These are phyloP conservation scores for Punctularia strigosozonata DNA, from an alignment of 768 basidiomycete species.

Conservation along the genomic window DNA sequence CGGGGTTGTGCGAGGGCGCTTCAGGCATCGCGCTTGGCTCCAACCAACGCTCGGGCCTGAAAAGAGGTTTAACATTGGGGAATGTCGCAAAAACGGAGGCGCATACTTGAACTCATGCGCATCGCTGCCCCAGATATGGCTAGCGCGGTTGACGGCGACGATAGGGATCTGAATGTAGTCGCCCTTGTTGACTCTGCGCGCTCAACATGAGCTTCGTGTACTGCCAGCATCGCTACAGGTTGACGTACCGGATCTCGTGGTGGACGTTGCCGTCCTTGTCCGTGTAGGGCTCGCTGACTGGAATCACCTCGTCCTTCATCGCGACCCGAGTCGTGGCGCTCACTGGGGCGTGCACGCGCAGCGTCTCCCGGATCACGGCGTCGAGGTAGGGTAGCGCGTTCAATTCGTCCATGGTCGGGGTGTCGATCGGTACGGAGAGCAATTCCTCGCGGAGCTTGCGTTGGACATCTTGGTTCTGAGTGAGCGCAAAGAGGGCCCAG, in stretches of 20 bases:
- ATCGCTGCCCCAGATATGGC: constrained; percentile 46
- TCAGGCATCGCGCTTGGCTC: constrained; percentile 3
- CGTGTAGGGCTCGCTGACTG: constrained; percentile 3
- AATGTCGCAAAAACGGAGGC: neutral
- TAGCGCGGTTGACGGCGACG: constrained; percentile 32
- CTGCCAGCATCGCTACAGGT: constrained; percentile 1
- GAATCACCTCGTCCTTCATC: constrained; percentile 8
- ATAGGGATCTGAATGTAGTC: constrained; percentile 29
- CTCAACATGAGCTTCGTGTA: neutral
- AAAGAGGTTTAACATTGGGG: neutral
- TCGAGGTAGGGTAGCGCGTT: constrained; percentile 21
- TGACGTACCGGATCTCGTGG: constrained; percentile 4
- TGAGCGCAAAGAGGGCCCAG: constrained; percentile 24
- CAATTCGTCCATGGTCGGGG: constrained; percentile 18
- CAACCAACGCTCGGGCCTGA: constrained; percentile 18
- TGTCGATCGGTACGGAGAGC: constrained; percentile 9
- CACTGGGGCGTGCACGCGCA: constrained; percentile 9
- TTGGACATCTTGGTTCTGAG: constrained; percentile 21
- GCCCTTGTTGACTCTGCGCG: neutral
- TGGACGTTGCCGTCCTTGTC: constrained; percentile 5
- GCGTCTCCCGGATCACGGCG: constrained; percentile 12
- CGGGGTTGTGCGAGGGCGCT: constrained; percentile 10
- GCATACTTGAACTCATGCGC: constrained; percentile 41
- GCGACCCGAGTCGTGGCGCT: constrained; percentile 3
- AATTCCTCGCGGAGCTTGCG: constrained; percentile 24